Evolutionary conservation across 768 basidiomycete genomes (phyloP).

Genomic region (Pleurotus tuber-regium): DNA sequence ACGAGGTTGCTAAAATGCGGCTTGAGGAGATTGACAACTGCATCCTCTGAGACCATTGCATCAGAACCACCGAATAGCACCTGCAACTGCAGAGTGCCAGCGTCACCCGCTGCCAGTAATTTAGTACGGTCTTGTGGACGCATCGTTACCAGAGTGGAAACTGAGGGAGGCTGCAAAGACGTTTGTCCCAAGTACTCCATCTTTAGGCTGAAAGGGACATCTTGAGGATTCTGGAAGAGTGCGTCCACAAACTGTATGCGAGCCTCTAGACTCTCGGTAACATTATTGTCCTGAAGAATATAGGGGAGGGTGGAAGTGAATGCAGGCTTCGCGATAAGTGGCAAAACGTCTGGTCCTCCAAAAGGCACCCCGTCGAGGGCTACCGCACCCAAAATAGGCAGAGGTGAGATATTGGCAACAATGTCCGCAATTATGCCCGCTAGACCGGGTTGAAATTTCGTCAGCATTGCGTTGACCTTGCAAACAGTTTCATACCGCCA

Average conservation of each 20-base stretch:
- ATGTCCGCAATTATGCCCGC: not conserved
- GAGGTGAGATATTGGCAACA: not conserved
- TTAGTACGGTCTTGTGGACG: not conserved
- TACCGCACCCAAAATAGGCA: not conserved
- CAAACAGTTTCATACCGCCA: too few species aligned
- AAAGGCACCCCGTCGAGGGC: not conserved
- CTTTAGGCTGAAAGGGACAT: not conserved
- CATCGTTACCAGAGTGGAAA: not conserved
- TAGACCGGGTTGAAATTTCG: too few species aligned
- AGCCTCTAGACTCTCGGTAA: not conserved
- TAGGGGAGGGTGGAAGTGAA: not conserved
- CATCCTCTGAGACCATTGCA: not conserved
- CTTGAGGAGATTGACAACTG: not conserved
- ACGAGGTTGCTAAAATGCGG: not conserved
- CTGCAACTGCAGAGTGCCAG: not conserved
- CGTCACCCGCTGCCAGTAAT: not conserved
- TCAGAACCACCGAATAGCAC: not conserved
- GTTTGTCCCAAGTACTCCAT: not conserved
- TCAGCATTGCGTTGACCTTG: too few species aligned
- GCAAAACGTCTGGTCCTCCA: not conserved
- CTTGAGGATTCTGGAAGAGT: not conserved
- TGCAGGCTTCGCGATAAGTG: not conserved
- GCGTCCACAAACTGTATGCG: not conserved
- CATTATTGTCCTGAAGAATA: not conserved
- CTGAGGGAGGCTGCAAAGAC: not conserved